phyloP scores from a whole-genome alignment of 441 rosid genomes.

The Adansonia rubrostipa region DNA sequence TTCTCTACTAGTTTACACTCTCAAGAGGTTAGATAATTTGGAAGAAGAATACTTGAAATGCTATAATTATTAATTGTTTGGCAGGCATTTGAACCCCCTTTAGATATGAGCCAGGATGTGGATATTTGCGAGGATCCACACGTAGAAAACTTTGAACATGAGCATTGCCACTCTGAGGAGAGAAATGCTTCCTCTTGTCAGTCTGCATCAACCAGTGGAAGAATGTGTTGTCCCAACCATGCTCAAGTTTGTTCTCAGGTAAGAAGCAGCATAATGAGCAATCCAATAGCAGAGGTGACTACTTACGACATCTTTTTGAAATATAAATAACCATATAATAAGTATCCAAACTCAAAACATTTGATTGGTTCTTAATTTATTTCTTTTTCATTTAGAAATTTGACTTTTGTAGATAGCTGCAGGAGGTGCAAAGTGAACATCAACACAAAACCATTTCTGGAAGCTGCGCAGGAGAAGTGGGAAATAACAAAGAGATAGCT shows the following conservation, averaged over 20 bases:
- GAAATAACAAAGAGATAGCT: constrained; percentile 32
- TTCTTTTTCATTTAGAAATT: constrained; percentile 48
- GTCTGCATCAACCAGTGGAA: constrained; percentile 49
- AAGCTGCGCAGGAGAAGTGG: constrained; percentile 39
- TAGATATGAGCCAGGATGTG: constrained; percentile 85
- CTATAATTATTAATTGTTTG: constrained; percentile 33
- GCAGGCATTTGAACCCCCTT: constrained; percentile 97
- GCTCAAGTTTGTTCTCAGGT: constrained; percentile 36
- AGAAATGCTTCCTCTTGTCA: constrained; percentile 48
- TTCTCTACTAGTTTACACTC: constrained; percentile 7
- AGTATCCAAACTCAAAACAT: constrained; percentile 20
- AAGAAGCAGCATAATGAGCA: constrained; percentile 34
- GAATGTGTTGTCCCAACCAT: constrained; percentile 39
- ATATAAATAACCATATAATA: constrained; percentile 26
- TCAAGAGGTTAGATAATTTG: constrained; percentile 6
- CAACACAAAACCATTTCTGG: constrained; percentile 37
- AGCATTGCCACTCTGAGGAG: constrained; percentile 49
- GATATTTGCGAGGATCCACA: constrained; percentile 53
- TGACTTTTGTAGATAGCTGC: constrained; percentile 59
- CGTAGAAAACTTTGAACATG: constrained; percentile 49
- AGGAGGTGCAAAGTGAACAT: constrained; percentile 60
- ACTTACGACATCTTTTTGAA: constrained; percentile 41
- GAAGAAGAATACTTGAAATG: constrained; percentile 23
- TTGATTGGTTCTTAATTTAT: constrained; percentile 28
- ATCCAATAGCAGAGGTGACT: constrained; percentile 34